phyloP scores from a whole-genome alignment of 768 basidiomycete genomes.

The Ephemerocybe angulata region DNA sequence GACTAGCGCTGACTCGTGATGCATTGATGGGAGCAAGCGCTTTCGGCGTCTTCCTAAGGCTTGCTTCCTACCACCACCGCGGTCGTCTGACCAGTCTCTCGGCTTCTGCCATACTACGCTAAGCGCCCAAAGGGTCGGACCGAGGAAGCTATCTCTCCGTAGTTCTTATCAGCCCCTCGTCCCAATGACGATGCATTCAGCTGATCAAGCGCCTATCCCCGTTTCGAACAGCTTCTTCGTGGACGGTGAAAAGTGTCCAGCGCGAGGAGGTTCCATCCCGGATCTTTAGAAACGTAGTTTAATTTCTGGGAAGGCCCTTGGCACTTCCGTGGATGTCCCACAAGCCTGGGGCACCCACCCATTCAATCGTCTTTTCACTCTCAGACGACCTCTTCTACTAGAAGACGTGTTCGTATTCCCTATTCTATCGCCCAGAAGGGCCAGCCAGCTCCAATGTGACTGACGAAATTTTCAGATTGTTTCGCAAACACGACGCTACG shows the following conservation, averaged over 20 bases:
- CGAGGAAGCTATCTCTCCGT: too few relatives aligned
- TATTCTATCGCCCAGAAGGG: not conserved
- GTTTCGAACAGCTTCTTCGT: not conserved
- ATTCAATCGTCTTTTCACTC: slow-evolving; percentile 67
- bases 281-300: not conserved
- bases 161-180: too few relatives aligned
- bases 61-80: too few relatives aligned
- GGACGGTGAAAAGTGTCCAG: not conserved
- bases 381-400: slow-evolving; percentile 83
- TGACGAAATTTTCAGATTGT: slow-evolving; percentile 34
- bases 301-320: not conserved
- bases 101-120: too few relatives aligned
- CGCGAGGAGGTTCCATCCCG: not conserved
- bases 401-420: slow-evolving; percentile 73
- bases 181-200: too few relatives aligned
- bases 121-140: too few relatives aligned
- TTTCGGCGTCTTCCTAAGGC: too few relatives aligned
- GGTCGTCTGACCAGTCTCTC: too few relatives aligned
- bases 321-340: not conserved
- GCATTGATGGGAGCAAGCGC: too few relatives aligned
- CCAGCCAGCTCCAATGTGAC: not conserved
- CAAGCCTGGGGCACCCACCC: slow-evolving; percentile 28
- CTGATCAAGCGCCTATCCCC: too few relatives aligned
- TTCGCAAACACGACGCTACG: slow-evolving; percentile 66
- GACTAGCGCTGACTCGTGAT: too few relatives aligned